These are phyloP conservation scores for Penicillium frequentans DNA, from an alignment of 2,329 filamentous ascomycete genomes.

Conservation along the genomic window DNA sequence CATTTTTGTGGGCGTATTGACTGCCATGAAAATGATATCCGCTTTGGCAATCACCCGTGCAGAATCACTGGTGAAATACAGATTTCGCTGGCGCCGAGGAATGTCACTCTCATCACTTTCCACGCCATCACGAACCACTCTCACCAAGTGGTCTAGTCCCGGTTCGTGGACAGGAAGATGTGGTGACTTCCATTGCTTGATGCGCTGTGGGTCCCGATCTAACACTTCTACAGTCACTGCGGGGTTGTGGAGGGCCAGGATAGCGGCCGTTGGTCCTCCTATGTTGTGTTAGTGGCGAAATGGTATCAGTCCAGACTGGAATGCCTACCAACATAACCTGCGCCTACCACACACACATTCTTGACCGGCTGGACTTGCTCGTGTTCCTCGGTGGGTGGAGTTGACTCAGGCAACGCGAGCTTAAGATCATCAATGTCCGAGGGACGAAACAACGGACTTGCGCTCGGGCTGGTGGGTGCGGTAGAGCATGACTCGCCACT, in stretches of 20 bases:
- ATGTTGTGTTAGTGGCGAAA: neutral
- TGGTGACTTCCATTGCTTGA: slow-evolving; percentile 71
- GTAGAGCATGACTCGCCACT: slow-evolving; percentile 24
- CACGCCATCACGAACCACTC: slow-evolving; percentile 43
- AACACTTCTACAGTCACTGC: slow-evolving; percentile 72
- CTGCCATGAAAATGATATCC: slow-evolving; percentile 72
- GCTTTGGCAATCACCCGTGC: slow-evolving; percentile 63
- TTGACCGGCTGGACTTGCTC: slow-evolving; percentile 14
- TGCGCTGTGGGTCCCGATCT: slow-evolving; percentile 65
- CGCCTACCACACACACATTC: slow-evolving; percentile 69
- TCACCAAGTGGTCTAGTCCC: slow-evolving; percentile 67
- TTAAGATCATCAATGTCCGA: slow-evolving; percentile 23
- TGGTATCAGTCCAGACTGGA: neutral
- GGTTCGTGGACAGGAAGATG: slow-evolving; percentile 76
- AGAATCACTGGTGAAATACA: slow-evolving; percentile 72
- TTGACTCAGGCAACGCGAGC: slow-evolving; percentile 12
- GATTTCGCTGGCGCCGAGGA: slow-evolving; percentile 58
- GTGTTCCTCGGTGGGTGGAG: neutral
- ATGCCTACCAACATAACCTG: slow-evolving; percentile 68
- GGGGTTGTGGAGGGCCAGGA: slow-evolving; percentile 73
- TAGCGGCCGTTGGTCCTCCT: slow-evolving; percentile 74
- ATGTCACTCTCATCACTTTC: slow-evolving; percentile 20
- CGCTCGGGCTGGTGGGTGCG: slow-evolving; percentile 26
- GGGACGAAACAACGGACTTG: slow-evolving; percentile 28
- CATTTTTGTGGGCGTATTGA: slow-evolving; percentile 77